These are phyloP conservation scores for Candida sojae DNA, from an alignment of 1,139 yeast genomes.

Conservation along the genomic window DNA sequence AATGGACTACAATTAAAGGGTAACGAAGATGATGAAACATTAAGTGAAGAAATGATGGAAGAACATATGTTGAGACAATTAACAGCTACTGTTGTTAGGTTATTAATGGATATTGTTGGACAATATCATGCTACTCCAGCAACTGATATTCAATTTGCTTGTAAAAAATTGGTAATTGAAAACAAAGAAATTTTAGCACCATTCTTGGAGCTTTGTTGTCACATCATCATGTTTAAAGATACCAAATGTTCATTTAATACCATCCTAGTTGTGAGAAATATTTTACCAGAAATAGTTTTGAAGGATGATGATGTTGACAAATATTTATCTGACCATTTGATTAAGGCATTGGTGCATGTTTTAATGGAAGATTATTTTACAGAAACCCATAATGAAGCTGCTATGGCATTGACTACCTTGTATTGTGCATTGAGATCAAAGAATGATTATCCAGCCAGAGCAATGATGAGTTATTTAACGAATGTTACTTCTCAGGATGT, in stretches of 20 bases:
- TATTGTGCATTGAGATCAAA: constrained; percentile 73
- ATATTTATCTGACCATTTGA: constrained; percentile 62
- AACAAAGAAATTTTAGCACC: constrained; percentile 76
- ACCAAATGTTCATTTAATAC: constrained; percentile 92
- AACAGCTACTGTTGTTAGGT: constrained; percentile 89
- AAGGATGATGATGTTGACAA: constrained; percentile 79
- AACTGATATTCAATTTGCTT: constrained; percentile 61
- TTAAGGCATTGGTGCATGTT: constrained; percentile 51
- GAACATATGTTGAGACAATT: constrained; percentile 91
- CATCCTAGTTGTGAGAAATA: constrained; percentile 73
- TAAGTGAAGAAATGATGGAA: constrained; percentile 98
- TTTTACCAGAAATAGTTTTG: constrained; percentile 64
- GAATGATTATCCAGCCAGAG: constrained; percentile 54
- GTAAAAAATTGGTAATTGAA: constrained; percentile 64
- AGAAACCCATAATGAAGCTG: constrained; percentile 91
- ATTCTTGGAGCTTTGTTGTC: constrained; percentile 72
- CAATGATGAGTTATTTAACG: constrained; percentile 47
- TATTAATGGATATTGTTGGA: constrained; percentile 85
- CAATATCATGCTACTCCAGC: constrained; percentile 55
- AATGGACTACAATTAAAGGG: constrained; percentile 73
- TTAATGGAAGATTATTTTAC: constrained; percentile 75
- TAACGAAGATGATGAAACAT: constrained; percentile 73
- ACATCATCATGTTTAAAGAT: constrained; percentile 80
- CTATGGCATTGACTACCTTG: constrained; percentile 78
- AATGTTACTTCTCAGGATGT: constrained; percentile 47